Evolutionary conservation across 441 rosid genomes (phyloP).

Genomic region (Geranium incanum): DNA sequence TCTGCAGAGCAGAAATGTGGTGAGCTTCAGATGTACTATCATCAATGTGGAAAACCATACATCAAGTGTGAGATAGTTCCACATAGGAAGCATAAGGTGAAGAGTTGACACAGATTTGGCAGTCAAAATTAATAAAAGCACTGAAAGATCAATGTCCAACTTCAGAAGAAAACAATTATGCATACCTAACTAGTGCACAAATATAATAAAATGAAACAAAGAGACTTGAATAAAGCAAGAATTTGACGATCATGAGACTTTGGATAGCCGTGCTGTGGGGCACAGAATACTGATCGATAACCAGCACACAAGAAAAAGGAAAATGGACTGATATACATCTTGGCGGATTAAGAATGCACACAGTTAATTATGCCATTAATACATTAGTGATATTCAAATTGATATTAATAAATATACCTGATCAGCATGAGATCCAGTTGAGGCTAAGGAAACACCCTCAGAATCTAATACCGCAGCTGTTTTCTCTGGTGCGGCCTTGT

Average conservation of each 20-base stretch:
- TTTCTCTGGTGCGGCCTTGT: slow-evolving; percentile 36
- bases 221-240: neutral
- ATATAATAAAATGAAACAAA: neutral
- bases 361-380: neutral
- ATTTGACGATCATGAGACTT: neutral
- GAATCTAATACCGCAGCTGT: slow-evolving; percentile 31
- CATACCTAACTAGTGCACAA: neutral
- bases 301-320: neutral
- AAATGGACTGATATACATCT: neutral
- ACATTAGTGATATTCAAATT: neutral
- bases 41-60: neutral
- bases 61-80: neutral
- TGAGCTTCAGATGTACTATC: neutral
- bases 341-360: neutral
- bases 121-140: neutral
- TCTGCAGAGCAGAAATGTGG: neutral
- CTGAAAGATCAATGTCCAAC: neutral
- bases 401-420: slow-evolving; percentile 31
- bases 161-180: neutral
- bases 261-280: neutral
- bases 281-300: neutral
- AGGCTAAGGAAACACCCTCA: slow-evolving; percentile 29
- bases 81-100: neutral
- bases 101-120: neutral
- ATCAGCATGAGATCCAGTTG: slow-evolving; percentile 38